These are phyloP conservation scores for Zopfia rhizophila DNA, from an alignment of 2,329 filamentous ascomycete species.

Conservation along the genomic window DNA sequence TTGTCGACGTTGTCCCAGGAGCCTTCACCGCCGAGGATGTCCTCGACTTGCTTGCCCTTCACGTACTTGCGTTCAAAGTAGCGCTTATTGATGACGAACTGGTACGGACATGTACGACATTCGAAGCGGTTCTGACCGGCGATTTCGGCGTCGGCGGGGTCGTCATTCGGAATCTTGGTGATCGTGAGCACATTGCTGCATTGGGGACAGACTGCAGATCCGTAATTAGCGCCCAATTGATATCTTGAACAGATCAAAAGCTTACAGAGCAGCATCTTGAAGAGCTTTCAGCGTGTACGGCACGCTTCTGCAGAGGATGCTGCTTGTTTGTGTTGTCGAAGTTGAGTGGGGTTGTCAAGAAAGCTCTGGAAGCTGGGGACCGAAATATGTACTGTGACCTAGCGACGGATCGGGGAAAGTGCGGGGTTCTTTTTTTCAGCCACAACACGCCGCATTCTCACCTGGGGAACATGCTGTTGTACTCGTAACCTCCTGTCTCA, in stretches of 20 bases:
- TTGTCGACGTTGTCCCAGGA: conserved; percentile 94
- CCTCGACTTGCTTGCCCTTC: conserved; percentile 87
- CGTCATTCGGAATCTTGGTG: conserved; percentile 57
- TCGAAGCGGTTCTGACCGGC: conserved; percentile 80
- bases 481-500: background rate
- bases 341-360: background rate
- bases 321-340: conserved; percentile 1
- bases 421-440: conserved; percentile 33
- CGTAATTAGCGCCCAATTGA: conserved; percentile 3
- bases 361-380: background rate
- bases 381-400: too few relatives aligned
- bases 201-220: conserved; percentile 73
- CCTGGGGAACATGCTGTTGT: conserved; percentile 16
- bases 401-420: conserved; percentile 31
- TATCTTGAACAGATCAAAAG: conserved; percentile 5
- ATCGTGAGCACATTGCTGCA: conserved; percentile 88
- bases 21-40: conserved; percentile 86
- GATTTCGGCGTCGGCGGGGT: conserved; percentile 50
- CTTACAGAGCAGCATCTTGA: conserved; percentile 73
- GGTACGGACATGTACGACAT: conserved; percentile 94
- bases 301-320: too few relatives aligned
- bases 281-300: too few relatives aligned
- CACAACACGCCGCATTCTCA: conserved; percentile 29
- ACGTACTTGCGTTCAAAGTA: conserved; percentile 84
- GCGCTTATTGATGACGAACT: conserved; percentile 80